phyloP scores from a whole-genome alignment of 192 early-diverging fungal genomes.

The Entomortierella lignicola region DNA sequence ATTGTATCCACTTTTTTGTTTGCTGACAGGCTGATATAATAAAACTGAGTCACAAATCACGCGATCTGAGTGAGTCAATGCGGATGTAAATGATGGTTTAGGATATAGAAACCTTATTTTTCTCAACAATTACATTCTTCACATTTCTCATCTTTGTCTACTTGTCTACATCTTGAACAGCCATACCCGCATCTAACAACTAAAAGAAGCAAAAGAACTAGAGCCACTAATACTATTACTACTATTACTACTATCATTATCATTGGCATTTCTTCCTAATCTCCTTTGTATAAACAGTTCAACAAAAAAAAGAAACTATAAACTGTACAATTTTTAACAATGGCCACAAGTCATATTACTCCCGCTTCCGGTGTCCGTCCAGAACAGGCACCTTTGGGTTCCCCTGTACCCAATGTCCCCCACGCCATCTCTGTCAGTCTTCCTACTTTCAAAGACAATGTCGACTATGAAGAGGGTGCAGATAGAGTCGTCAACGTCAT shows the following conservation, averaged over 20 bases:
- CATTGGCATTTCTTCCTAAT: not conserved
- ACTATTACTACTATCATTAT: not conserved
- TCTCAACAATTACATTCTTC: not conserved
- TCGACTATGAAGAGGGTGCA: conserved; percentile 93
- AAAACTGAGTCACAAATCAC: conserved; percentile 14
- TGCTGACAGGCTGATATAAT: not conserved
- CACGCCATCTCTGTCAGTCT: conserved; percentile 93
- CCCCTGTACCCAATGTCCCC: conserved; percentile 79
- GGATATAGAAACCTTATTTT: not conserved
- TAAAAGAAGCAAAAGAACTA: too few relatives aligned
- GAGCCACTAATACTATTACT: too few relatives aligned
- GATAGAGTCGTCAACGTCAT: conserved; percentile 75
- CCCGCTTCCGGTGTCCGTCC: conserved; percentile 34
- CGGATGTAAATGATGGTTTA: not conserved
- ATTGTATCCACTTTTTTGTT: not conserved
- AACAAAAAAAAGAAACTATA: not conserved
- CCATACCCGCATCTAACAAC: too few relatives aligned
- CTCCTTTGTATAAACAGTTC: too few relatives aligned
- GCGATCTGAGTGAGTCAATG: conserved; percentile 40
- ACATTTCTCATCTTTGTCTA: not conserved
- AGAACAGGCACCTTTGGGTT: conserved; percentile 66
- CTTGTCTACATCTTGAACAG: not conserved
- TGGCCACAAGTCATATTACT: conserved; percentile 37
- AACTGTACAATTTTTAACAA: not conserved
- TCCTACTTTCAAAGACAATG: conserved; percentile 90